Percentiles rank a stretch among this genome's conserved stretches.
Evolutionary conservation across 176 grass and related monocot species (phyloP).

Genomic region (Carex kokanica): DNA sequence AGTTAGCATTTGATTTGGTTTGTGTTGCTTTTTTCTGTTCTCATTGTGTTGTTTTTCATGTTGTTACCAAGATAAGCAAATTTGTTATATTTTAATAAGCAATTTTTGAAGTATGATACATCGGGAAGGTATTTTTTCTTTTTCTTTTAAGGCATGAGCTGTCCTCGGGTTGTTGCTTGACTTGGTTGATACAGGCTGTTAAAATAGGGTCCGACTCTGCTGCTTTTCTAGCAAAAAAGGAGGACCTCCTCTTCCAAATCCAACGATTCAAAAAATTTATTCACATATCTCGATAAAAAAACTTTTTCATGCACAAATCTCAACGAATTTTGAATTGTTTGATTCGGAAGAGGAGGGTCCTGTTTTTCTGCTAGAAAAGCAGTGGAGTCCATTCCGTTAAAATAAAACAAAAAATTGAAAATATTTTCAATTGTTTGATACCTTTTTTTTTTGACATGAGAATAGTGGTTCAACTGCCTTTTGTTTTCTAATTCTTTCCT

Average conservation of each 20-base stretch:
- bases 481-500: not conserved
- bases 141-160: not conserved
- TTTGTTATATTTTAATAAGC: not conserved
- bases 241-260: too few relatives aligned
- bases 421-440: not conserved
- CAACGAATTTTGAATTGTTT: too few relatives aligned
- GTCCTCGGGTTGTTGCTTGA: not conserved
- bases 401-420: not conserved
- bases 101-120: not conserved
- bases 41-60: not conserved
- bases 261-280: too few relatives aligned
- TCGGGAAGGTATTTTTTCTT: not conserved
- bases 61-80: not conserved
- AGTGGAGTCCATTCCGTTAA: too few relatives aligned
- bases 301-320: too few relatives aligned
- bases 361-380: too few relatives aligned
- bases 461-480: too few relatives aligned
- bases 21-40: not conserved
- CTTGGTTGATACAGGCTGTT: not conserved
- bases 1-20: slow-evolving; percentile 20
- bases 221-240: too few relatives aligned
- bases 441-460: not conserved
- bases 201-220: too few relatives aligned
- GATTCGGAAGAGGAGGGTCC: too few relatives aligned
- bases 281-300: too few relatives aligned